These are phyloP conservation scores for Cajanus cajan DNA, from an alignment of 306 rosid species.

Conservation along the genomic window DNA sequence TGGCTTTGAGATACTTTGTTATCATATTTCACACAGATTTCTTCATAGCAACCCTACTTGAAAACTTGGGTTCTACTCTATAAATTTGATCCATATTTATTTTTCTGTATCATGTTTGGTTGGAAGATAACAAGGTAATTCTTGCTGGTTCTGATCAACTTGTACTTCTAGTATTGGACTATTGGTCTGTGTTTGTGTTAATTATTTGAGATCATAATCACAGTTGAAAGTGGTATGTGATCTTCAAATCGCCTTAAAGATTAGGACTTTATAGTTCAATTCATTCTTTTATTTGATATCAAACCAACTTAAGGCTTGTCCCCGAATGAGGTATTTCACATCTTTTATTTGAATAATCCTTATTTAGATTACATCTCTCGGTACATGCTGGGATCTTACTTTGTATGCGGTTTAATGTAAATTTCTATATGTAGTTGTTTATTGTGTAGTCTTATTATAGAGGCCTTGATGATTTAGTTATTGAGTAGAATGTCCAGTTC, in stretches of 20 bases:
- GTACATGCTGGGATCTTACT: neutral
- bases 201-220: neutral
- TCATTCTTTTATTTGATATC: neutral
- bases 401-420: neutral
- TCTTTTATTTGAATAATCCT: neutral
- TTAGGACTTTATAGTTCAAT: neutral
- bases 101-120: neutral
- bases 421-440: neutral
- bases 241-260: neutral
- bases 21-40: neutral
- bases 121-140: neutral
- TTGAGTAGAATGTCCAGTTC: neutral
- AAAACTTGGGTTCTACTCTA: neutral
- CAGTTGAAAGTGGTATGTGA: neutral
- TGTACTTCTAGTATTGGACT: neutral
- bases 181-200: neutral
- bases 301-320: neutral
- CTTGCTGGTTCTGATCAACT: neutral
- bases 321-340: neutral
- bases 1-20: neutral
- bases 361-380: neutral
- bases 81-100: neutral
- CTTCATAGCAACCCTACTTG: slow-evolving; percentile 6
- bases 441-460: neutral
- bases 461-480: neutral